Percentiles rank a stretch among this genome's conserved stretches.
phyloP scores from a whole-genome alignment of 148 eudicot genomes.

The Amaranthus cruentus region DNA sequence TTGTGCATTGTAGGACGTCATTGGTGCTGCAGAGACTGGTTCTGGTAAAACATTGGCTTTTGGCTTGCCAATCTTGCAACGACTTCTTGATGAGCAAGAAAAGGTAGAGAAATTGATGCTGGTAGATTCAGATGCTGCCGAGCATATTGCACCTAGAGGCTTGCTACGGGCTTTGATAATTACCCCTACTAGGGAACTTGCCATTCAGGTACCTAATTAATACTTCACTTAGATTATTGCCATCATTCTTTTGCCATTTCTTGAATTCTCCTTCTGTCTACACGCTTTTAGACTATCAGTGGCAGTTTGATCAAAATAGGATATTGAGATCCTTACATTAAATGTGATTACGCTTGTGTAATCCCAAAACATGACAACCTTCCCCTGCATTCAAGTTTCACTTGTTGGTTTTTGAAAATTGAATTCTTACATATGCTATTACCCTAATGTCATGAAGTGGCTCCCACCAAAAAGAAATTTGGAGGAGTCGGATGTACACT shows the following conservation, averaged over 20 bases:
- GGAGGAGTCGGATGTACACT: too few relatives aligned
- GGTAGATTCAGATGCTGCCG: slow-evolving; percentile 48
- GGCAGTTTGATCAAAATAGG: neutral
- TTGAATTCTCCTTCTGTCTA: neutral
- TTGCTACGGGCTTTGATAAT: slow-evolving; percentile 74
- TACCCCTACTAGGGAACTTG: slow-evolving; percentile 96
- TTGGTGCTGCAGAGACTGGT: slow-evolving; percentile 99
- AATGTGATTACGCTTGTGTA: too few relatives aligned
- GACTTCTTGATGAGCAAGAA: slow-evolving; percentile 90
- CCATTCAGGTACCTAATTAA: slow-evolving; percentile 63
- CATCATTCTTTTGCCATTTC: neutral
- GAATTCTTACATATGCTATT: too few relatives aligned
- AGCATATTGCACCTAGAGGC: slow-evolving; percentile 51
- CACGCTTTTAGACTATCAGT: neutral
- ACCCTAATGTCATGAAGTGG: too few relatives aligned
- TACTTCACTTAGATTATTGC: neutral
- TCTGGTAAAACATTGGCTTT: slow-evolving; percentile 98
- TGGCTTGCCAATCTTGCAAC: slow-evolving; percentile 93
- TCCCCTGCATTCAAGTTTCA: too few relatives aligned
- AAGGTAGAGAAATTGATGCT: slow-evolving; percentile 46
- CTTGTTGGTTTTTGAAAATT: too few relatives aligned
- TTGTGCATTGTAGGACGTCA: slow-evolving; percentile 61
- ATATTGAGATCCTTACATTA: neutral
- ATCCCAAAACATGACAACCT: too few relatives aligned
- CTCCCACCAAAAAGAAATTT: too few relatives aligned